Conservation (phyloP, 768 basidiomycete genomes). For the Rubroboletus pulcherrimus region DNA sequence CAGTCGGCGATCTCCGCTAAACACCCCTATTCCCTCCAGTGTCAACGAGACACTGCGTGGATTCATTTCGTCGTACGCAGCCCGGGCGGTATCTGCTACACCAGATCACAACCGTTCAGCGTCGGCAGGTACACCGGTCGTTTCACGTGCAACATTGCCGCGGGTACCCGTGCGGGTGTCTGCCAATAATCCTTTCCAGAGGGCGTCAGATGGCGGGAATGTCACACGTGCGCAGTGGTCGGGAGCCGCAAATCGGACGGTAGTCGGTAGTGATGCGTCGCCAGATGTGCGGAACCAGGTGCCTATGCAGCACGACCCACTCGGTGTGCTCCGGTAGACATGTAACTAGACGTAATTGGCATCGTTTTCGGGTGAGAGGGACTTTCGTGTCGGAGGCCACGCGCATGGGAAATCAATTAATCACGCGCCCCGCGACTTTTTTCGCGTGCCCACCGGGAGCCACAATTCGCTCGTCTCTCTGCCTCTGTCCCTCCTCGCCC, state of each 20-base stretch:
- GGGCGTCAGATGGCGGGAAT: constrained; percentile 12
- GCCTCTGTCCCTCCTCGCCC: constrained; percentile 6
- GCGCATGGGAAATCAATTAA: constrained; percentile 18
- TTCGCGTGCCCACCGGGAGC: constrained; percentile 9
- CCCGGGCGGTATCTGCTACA: constrained; percentile 1
- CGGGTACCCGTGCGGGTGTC: constrained; percentile 26
- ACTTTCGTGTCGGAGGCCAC: constrained; percentile 4
- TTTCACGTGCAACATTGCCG: constrained; percentile 13
- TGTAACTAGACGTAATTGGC: background rate
- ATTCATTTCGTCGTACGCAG: constrained; percentile 14
- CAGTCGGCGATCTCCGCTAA: constrained; percentile 13
- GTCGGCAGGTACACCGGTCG: constrained; percentile 8
- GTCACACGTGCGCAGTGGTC: constrained; percentile 2
- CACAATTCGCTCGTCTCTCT: background rate
- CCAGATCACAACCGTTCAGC: constrained; percentile 17
- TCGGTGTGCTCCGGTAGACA: constrained; percentile 27
- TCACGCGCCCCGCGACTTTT: constrained; percentile 9
- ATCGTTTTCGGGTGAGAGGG: background rate
- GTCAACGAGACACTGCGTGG: constrained; percentile 23
- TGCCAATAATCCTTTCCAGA: constrained; percentile 31
- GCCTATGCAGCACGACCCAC: constrained; percentile 26
- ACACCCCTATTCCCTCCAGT: constrained; percentile 11
- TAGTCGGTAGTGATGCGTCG: background rate
- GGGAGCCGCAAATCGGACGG: background rate
- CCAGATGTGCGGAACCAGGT: constrained; percentile 10